Evolutionary conservation across 106 monocot species (phyloP).

Genomic region (Apostasia shenzhenica): DNA sequence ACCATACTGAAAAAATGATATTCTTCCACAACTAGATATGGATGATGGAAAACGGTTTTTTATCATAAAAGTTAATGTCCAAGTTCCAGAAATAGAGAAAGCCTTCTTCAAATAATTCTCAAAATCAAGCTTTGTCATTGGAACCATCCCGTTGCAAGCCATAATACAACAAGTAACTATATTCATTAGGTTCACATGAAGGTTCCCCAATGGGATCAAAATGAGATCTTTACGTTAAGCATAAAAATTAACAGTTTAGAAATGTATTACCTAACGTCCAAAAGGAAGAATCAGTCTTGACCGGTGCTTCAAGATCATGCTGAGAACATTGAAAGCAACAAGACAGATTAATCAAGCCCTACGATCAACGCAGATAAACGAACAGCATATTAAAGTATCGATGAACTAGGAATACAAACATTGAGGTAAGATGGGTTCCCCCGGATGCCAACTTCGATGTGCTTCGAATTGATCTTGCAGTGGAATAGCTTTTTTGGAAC

Average conservation of each 20-base stretch:
- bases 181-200: too few species aligned
- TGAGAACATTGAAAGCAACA: conserved; percentile 11
- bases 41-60: too few species aligned
- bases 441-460: conserved; percentile 80
- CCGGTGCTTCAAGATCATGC: conserved; percentile 68
- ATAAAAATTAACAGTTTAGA: background rate
- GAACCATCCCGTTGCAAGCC: too few species aligned
- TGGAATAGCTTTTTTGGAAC: conserved; percentile 74
- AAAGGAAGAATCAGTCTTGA: conserved; percentile 92
- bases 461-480: conserved; percentile 67
- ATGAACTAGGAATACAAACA: conserved; percentile 20
- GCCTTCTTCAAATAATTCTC: too few species aligned
- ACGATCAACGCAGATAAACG: background rate
- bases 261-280: conserved; percentile 76
- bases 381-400: background rate
- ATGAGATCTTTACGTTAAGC: too few species aligned
- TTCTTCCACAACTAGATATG: too few species aligned
- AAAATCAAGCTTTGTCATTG: too few species aligned
- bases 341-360: background rate
- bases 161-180: too few species aligned
- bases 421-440: conserved; percentile 84
- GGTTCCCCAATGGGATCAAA: too few species aligned
- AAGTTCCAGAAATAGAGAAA: too few species aligned
- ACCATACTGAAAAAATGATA: too few species aligned
- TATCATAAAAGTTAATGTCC: too few species aligned